A percentile compares a stretch with the other conserved stretches of the same genome.
phyloP scores from a whole-genome alignment of 176 grass and related monocot species.

The Carex cristatella region DNA sequence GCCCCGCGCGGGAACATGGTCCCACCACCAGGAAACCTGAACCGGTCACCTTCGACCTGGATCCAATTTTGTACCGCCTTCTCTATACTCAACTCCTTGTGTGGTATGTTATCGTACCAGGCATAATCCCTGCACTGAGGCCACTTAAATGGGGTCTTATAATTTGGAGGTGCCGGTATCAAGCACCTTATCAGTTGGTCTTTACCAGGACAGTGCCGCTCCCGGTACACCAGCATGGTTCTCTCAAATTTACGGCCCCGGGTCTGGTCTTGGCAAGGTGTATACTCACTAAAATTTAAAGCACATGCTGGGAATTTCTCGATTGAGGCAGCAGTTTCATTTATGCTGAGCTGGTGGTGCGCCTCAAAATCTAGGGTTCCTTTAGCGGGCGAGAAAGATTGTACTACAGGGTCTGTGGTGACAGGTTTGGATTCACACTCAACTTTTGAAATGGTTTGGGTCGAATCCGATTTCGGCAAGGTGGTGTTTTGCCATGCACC shows the following conservation, averaged over 20 bases:
- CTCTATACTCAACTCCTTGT: slow-evolving; percentile 98
- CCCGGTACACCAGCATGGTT: slow-evolving; percentile 71
- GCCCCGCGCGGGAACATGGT: slow-evolving; percentile 81
- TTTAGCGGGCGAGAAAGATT: slow-evolving; percentile 15
- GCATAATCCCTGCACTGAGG: slow-evolving; percentile 74
- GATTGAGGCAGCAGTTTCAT: background rate
- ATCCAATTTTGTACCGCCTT: slow-evolving; percentile 98
- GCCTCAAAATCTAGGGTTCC: slow-evolving; percentile 60
- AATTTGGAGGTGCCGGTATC: slow-evolving; percentile 66
- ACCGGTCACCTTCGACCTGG: slow-evolving; percentile 69
- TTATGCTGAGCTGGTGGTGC: slow-evolving; percentile 56
- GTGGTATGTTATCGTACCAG: slow-evolving; percentile 91
- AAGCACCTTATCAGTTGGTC: slow-evolving; percentile 74
- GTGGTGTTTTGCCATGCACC: slow-evolving; percentile 83
- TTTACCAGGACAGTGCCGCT: slow-evolving; percentile 70
- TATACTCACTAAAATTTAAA: slow-evolving; percentile 87
- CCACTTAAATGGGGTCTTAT: slow-evolving; percentile 75
- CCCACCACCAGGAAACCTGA: slow-evolving; percentile 87
- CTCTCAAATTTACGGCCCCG: slow-evolving; percentile 60
- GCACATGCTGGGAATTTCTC: slow-evolving; percentile 50
- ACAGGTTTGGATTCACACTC: slow-evolving; percentile 16
- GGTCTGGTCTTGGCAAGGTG: slow-evolving; percentile 70
- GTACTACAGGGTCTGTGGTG: slow-evolving; percentile 24
- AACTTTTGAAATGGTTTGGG: slow-evolving; percentile 24
- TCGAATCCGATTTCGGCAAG: slow-evolving; percentile 22